These are phyloP conservation scores for Penstemon barbatus DNA, from an alignment of 257 asterid species.

Conservation along the genomic window DNA sequence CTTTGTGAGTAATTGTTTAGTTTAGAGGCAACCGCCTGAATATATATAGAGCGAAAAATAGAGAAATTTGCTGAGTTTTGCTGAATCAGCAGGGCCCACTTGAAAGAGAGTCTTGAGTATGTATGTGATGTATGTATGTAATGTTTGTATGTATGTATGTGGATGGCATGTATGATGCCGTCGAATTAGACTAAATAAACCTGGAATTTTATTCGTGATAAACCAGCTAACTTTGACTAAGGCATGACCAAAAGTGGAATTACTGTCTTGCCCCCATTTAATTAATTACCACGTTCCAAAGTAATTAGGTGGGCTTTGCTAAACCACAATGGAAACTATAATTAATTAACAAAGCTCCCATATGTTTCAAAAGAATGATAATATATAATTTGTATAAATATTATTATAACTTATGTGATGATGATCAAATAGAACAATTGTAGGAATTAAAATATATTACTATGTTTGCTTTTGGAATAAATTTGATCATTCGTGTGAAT, in stretches of 20 bases:
- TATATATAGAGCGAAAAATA: constrained; percentile 44
- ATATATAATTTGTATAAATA: too few relatives aligned
- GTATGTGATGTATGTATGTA: constrained; percentile 15
- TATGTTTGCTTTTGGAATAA: neutral
- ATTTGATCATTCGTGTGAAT: neutral
- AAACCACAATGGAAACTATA: constrained; percentile 10
- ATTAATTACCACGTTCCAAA: constrained; percentile 24
- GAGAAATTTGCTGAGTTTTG: constrained; percentile 4
- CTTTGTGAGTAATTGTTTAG: constrained; percentile 22
- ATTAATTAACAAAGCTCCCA: constrained; percentile 23
- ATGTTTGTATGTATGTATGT: constrained; percentile 14
- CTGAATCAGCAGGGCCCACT: constrained; percentile 35
- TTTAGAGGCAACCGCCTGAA: constrained; percentile 52
- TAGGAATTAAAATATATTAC: neutral
- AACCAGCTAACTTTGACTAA: constrained; percentile 36
- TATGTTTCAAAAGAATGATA: neutral
- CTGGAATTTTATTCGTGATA: constrained; percentile 15
- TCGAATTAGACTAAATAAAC: constrained; percentile 18
- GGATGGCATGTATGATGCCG: constrained; percentile 23
- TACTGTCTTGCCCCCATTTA: constrained; percentile 30
- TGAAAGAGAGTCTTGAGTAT: neutral
- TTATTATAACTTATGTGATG: neutral
- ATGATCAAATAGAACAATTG: neutral
- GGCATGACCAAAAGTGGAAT: constrained; percentile 20
- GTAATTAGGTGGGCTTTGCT: constrained; percentile 28